Evolutionary conservation across 2,329 filamentous ascomycete species (phyloP), one percentile per base, ranked within the genome.

Genomic region (Podosphaera aphanis): DNA sequence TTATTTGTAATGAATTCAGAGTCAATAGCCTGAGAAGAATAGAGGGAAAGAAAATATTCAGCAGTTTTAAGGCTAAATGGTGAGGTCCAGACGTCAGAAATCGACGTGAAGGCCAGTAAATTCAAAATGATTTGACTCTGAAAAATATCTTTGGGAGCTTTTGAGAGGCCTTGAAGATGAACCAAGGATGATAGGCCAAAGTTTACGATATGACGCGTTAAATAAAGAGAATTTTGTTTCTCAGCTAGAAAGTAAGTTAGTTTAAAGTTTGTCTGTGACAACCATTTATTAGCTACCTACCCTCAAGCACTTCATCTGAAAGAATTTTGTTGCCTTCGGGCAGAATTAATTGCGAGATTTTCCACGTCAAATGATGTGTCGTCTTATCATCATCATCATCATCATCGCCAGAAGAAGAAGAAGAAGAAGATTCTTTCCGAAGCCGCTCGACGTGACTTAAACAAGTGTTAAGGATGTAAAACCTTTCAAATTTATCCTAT

Each of bases 1-100:
- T 67, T 62, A n/a, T 67, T 63, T 16, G 68, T 62, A 51, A 76
- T 62, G 51, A 74, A 69, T 1, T 51, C 46, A 16, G 43, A n/a
- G 2, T 48, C 43, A 18, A 45, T 39, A 10, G 47, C 35, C 33
- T 58, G 48, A 5, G 19, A 4, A 6, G 40, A 41, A 27, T 61
- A 55, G 1, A 50, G 18, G 1, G 54, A 38, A 3, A 70, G 50
- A 1, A 69, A 49, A 1, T 42, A 33, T 0, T 36, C 35, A 1
- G 68, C 63, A 0, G 53, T 43, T 0, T 43, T n/a, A 4, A 59
- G 54, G 1, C 62, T 56, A 2, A 52, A 44, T 1, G 47, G 15
- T 1, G 62, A 64, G 3, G 62, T 62, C 66, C 65, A 68, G n/a
- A 55, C 48, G 29, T 63, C 60, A 2, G 40, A 39, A 8, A 48